A percentile compares a stretch with the other conserved stretches of the same genome.
Conservation (phyloP, 257 asterid species). For the Solanum peruvianum region DNA sequence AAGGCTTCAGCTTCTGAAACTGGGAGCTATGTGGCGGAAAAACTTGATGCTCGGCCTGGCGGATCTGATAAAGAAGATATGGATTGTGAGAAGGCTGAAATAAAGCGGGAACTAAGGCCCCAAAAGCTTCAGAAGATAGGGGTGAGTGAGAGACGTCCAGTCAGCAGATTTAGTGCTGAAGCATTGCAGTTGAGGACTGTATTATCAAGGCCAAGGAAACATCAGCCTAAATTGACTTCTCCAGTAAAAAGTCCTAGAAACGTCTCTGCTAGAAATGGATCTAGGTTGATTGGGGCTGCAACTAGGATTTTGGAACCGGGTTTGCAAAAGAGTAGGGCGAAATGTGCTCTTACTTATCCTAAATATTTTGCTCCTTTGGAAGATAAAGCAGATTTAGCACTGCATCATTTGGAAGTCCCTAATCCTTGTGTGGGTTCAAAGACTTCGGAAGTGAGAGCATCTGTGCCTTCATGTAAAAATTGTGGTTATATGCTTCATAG, state of each 20-base stretch:
- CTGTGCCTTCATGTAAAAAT: slow-evolving; percentile 28
- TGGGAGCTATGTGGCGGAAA: slow-evolving; percentile 13
- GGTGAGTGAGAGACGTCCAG: slow-evolving; percentile 33
- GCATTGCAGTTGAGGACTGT: slow-evolving; percentile 52
- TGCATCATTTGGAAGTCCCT: slow-evolving; percentile 13
- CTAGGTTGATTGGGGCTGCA: slow-evolving; percentile 79
- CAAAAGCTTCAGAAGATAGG: slow-evolving; percentile 82
- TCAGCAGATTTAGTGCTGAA: slow-evolving; percentile 48
- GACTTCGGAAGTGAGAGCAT: slow-evolving; percentile 10
- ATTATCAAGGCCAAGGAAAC: slow-evolving; percentile 53
- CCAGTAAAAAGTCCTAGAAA: slow-evolving; percentile 69
- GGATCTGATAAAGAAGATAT: slow-evolving; percentile 15
- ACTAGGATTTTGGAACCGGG: slow-evolving; percentile 82
- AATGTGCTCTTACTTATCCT: slow-evolving; percentile 45
- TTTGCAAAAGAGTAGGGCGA: slow-evolving; percentile 44
- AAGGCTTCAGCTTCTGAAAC: slow-evolving; percentile 15
- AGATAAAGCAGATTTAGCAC: slow-evolving; percentile 2
- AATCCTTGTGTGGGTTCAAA: slow-evolving; percentile 3
- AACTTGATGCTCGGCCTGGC: background rate
- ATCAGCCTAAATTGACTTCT: slow-evolving; percentile 44
- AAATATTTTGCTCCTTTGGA: slow-evolving; percentile 11
- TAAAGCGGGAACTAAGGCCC: slow-evolving; percentile 59
- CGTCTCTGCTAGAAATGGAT: slow-evolving; percentile 44
- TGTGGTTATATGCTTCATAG: slow-evolving; percentile 40
- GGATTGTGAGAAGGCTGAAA: slow-evolving; percentile 30